These are phyloP conservation scores for Cyberlindnera americana DNA, from an alignment of 805 yeast species.

Conservation along the genomic window DNA sequence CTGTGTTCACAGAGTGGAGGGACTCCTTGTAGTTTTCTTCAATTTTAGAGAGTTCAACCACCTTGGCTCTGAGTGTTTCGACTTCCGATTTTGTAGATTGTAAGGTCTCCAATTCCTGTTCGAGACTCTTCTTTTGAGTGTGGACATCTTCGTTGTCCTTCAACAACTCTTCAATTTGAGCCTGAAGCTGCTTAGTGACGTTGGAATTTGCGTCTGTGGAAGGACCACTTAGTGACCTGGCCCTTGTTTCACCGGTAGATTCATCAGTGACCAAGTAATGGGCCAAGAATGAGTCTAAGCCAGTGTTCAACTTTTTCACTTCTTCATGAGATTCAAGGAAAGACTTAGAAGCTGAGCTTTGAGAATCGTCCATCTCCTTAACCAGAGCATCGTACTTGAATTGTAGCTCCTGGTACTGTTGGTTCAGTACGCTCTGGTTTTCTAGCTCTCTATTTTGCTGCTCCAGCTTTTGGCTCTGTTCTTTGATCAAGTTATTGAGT, in stretches of 20 bases:
- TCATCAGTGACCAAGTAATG: slow-evolving; percentile 24
- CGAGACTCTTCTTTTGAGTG: slow-evolving; percentile 30
- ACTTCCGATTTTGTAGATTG: slow-evolving; percentile 21
- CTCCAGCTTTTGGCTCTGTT: slow-evolving; percentile 46
- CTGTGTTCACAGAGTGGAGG: slow-evolving; percentile 65
- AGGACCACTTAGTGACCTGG: slow-evolving; percentile 7
- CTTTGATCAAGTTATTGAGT: slow-evolving; percentile 51
- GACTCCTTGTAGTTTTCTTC: slow-evolving; percentile 73
- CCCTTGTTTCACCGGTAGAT: slow-evolving; percentile 18
- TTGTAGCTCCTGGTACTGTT: slow-evolving; percentile 46
- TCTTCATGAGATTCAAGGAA: slow-evolving; percentile 29
- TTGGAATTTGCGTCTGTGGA: slow-evolving; percentile 1
- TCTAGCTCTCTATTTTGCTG: slow-evolving; percentile 39
- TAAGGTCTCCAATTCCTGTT: slow-evolving; percentile 30
- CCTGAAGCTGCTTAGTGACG: slow-evolving; percentile 37
- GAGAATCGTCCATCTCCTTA: slow-evolving; percentile 41
- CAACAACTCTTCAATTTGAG: slow-evolving; percentile 54
- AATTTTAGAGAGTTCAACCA: slow-evolving; percentile 36
- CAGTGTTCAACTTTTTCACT: slow-evolving; percentile 26
- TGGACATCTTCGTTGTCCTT: slow-evolving; percentile 42
- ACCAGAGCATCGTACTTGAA: slow-evolving; percentile 41
- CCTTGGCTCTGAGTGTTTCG: slow-evolving; percentile 29
- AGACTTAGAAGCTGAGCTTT: slow-evolving; percentile 32
- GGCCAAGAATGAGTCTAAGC: slow-evolving; percentile 27
- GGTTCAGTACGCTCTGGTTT: slow-evolving; percentile 42